These are phyloP conservation scores for Wickerhamiella kurtzmanii DNA, from an alignment of 805 yeast species.

Conservation along the genomic window DNA sequence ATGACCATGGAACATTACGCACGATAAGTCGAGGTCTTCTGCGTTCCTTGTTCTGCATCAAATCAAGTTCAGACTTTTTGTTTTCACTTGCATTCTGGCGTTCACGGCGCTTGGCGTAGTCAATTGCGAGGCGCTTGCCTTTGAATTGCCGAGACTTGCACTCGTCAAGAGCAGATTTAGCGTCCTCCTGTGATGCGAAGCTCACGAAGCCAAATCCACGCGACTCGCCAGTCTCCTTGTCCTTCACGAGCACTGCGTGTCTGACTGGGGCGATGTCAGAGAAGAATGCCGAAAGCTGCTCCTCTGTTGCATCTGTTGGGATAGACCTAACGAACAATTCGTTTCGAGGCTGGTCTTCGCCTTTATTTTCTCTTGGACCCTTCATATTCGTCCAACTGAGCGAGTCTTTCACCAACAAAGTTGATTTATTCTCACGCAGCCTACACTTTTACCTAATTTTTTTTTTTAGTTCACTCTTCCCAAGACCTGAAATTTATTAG, in stretches of 20 bases:
- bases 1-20: constrained; percentile 93
- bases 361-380: constrained; percentile 22
- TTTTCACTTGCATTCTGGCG: constrained; percentile 31
- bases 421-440: no score
- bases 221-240: constrained; percentile 52
- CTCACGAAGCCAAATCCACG: constrained; percentile 95
- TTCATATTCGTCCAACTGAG: no score
- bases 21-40: constrained; percentile 78
- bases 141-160: constrained; percentile 55
- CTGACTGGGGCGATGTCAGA: constrained; percentile 89
- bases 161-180: constrained; percentile 55
- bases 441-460: not conserved
- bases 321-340: constrained; percentile 70
- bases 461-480: not conserved
- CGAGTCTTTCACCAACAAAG: no score
- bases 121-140: constrained; percentile 56
- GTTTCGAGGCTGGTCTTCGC: constrained; percentile 11
- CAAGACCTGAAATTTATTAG: not conserved
- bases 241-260: constrained; percentile 85
- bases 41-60: constrained; percentile 33
- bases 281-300: constrained; percentile 69
- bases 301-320: constrained; percentile 69
- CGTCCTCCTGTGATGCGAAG: constrained; percentile 74
- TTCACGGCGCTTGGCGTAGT: constrained; percentile 84
- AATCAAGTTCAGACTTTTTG: constrained; percentile 3